Conservation (phyloP, 805 yeast species). For the Candida xiaguanensis region DNA sequence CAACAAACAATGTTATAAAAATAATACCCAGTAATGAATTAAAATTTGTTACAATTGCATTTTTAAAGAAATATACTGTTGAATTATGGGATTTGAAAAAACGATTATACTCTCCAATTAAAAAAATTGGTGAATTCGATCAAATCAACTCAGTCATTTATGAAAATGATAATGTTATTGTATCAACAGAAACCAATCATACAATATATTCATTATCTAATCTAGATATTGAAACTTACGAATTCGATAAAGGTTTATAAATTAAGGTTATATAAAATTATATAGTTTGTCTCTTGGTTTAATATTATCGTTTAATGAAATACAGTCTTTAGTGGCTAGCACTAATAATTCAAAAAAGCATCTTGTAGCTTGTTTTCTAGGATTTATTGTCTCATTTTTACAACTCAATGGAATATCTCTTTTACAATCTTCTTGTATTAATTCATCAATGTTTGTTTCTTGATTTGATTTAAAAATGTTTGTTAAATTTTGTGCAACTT, state of each 20-base stretch:
- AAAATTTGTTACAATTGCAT: constrained; percentile 24
- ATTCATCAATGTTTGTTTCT: constrained; percentile 10
- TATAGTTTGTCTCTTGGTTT: constrained; percentile 40
- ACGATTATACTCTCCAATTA: constrained; percentile 16
- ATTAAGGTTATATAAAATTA: constrained; percentile 9
- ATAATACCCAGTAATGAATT: constrained; percentile 16
- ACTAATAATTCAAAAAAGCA: constrained; percentile 81
- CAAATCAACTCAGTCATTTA: neutral
- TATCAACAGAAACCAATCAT: neutral
- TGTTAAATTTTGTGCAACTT: constrained; percentile 49
- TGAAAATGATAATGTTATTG: constrained; percentile 1
- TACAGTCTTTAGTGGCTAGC: constrained; percentile 72
- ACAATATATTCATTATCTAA: neutral
- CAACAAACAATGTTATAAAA: constrained; percentile 16
- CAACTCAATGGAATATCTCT: constrained; percentile 8
- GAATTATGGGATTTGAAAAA: constrained; percentile 29
- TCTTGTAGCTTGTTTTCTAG: constrained; percentile 55
- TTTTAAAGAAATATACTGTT: constrained; percentile 13
- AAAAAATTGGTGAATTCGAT: constrained; percentile 11
- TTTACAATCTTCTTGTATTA: constrained; percentile 10
- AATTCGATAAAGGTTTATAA: constrained; percentile 5
- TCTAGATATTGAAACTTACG: neutral
- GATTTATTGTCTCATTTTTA: constrained; percentile 11
- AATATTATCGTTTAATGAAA: constrained; percentile 50
- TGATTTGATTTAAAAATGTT: constrained; percentile 16